These are phyloP conservation scores for Ascocoryne sarcoides DNA, from an alignment of 2,329 filamentous ascomycete species.

Conservation along the genomic window DNA sequence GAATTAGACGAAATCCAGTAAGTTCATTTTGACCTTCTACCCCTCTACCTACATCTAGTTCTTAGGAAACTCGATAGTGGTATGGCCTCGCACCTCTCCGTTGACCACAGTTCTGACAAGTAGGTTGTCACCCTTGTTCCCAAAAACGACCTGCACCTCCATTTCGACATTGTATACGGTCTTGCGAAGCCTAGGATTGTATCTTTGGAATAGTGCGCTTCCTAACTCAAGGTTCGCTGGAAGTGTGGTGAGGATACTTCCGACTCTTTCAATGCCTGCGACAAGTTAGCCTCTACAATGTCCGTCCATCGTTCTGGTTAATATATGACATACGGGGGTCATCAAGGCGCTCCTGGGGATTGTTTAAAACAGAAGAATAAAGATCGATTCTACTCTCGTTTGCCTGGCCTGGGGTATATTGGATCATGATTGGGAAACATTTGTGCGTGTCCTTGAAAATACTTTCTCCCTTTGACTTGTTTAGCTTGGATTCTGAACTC, in stretches of 20 bases:
- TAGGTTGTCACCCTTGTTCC: conserved; percentile 8
- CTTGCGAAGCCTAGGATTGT: background rate
- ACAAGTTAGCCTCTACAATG: background rate
- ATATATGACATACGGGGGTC: background rate
- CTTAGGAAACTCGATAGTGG: conserved; percentile 7
- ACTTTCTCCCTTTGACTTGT: background rate
- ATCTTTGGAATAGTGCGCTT: background rate
- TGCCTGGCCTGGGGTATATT: background rate
- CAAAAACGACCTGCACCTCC: conserved; percentile 7
- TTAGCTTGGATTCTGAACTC: too few relatives aligned
- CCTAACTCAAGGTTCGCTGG: background rate
- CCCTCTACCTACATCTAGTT: too few relatives aligned
- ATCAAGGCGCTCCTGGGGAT: background rate
- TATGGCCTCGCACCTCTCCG: conserved; percentile 1
- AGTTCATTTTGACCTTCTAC: too few relatives aligned
- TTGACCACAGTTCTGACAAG: conserved; percentile 4
- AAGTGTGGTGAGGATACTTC: conserved; percentile 1
- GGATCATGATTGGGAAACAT: background rate
- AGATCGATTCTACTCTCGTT: background rate
- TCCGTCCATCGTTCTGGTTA: too few relatives aligned
- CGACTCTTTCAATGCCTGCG: conserved; percentile 6
- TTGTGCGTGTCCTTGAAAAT: background rate
- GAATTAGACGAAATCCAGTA: too few relatives aligned
- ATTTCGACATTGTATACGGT: background rate
- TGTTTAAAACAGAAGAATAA: background rate